Conservation (phyloP, 192 early-diverging fungal species). For the Bifiguratus adelaidae region DNA sequence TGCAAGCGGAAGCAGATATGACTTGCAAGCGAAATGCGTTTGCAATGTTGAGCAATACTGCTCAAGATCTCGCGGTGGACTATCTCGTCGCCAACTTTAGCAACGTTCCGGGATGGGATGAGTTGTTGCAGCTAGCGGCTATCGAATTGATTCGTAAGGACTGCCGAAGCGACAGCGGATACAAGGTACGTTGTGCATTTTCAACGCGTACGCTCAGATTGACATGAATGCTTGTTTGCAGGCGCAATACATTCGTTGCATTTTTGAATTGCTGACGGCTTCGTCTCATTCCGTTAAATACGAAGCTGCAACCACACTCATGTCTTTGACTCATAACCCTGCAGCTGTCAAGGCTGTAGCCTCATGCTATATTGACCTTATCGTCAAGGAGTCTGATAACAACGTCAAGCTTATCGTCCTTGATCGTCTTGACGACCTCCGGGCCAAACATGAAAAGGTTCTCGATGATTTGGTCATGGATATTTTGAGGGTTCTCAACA, state of each 20-base stretch:
- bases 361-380: constrained; percentile 81
- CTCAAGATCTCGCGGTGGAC: constrained; percentile 67
- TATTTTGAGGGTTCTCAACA: constrained; percentile 79
- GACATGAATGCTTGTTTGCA: background rate
- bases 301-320: constrained; percentile 91
- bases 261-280: constrained; percentile 77
- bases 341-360: constrained; percentile 92
- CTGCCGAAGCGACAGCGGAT: constrained; percentile 62
- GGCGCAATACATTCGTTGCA: constrained; percentile 87
- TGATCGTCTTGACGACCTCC: constrained; percentile 81
- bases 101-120: constrained; percentile 76
- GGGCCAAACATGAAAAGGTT: constrained; percentile 78
- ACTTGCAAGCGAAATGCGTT: constrained; percentile 90
- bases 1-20: constrained; percentile 81
- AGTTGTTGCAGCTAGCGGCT: constrained; percentile 83
- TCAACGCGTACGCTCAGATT: background rate
- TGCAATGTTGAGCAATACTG: constrained; percentile 79
- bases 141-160: constrained; percentile 95
- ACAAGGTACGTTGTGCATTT: constrained; percentile 54
- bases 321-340: constrained; percentile 77
- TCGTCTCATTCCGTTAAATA: constrained; percentile 88
- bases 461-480: constrained; percentile 96
- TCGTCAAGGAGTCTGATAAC: constrained; percentile 91
- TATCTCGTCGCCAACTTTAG: constrained; percentile 67
- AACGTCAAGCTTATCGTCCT: constrained; percentile 97